These are phyloP conservation scores for Puccinellia tenuiflora DNA, from an alignment of 176 grass and related monocot genomes.

Conservation along the genomic window DNA sequence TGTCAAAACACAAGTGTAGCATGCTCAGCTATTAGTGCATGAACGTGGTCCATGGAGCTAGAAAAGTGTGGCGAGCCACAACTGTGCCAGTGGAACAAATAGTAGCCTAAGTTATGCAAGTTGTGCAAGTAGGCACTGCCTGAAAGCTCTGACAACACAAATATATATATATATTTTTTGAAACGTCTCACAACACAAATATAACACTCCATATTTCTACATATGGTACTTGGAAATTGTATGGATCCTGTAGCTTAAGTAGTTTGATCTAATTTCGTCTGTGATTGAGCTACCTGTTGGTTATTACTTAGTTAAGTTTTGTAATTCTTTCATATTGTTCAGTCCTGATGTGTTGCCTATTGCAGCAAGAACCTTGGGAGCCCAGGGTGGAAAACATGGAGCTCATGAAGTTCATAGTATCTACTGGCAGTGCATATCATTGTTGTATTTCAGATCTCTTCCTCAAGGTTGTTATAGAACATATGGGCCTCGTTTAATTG, in stretches of 20 bases:
- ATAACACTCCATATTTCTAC: not conserved
- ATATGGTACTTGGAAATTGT: not conserved
- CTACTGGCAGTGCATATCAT: constrained; percentile 57
- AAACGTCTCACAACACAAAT: not conserved
- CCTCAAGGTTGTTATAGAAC: constrained; percentile 32
- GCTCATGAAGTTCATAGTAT: constrained; percentile 59
- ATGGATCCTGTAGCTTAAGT: not conserved
- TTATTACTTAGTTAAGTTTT: not conserved
- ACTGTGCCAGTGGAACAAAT: not conserved
- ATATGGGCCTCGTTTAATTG: constrained; percentile 31
- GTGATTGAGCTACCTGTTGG: not conserved
- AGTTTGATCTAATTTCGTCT: not conserved
- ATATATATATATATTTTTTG: no score
- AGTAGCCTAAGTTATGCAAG: not conserved
- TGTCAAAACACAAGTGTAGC: not conserved
- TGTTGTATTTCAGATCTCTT: constrained; percentile 51
- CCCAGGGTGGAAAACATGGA: constrained; percentile 27
- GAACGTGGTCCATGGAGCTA: not conserved
- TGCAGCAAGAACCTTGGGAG: constrained; percentile 52
- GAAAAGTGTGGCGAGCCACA: not conserved
- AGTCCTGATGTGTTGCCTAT: constrained; percentile 11
- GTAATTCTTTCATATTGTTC: not conserved
- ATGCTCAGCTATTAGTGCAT: not conserved
- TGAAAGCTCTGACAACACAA: not conserved
- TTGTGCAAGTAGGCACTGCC: not conserved